phyloP scores from a whole-genome alignment of 1,284 basidiomycete species.

The Trametes versicolor region DNA sequence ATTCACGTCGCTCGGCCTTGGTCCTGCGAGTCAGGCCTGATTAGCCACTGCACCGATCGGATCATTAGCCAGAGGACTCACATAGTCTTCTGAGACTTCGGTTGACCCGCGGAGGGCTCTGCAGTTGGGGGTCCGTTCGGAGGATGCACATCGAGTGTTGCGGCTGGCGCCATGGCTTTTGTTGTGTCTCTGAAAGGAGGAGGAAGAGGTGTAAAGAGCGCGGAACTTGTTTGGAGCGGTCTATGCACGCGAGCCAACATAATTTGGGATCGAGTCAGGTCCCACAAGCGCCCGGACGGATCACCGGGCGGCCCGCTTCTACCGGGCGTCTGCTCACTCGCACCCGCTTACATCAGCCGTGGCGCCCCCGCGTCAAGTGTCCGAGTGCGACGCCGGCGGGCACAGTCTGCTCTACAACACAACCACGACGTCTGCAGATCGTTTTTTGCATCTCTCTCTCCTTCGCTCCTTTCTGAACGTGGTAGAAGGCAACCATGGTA shows the following conservation, averaged over 20 bases:
- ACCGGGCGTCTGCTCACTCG: not conserved
- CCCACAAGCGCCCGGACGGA: conserved; percentile 5
- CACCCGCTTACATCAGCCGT: conserved; percentile 24
- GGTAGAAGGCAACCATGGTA: conserved; percentile 31
- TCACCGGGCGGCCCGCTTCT: conserved; percentile 16
- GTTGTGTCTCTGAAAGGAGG: conserved; percentile 3
- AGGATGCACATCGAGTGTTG: conserved; percentile 41
- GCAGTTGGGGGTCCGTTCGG: conserved; percentile 35
- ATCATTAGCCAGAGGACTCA: conserved; percentile 27
- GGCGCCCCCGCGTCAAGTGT: conserved; percentile 20
- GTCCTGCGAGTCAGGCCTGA: conserved; percentile 56
- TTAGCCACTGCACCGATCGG: conserved; percentile 9
- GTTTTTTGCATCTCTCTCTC: conserved; percentile 5
- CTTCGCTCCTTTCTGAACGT: not conserved
- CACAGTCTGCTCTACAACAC: conserved; percentile 1
- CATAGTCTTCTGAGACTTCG: conserved; percentile 60
- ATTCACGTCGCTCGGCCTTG: conserved; percentile 81
- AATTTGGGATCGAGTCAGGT: conserved; percentile 40
- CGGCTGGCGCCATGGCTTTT: conserved; percentile 39
- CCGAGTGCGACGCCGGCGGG: not conserved
- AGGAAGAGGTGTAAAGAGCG: conserved; percentile 21
- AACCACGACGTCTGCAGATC: conserved; percentile 9
- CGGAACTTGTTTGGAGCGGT: conserved; percentile 20
- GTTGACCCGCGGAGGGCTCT: conserved; percentile 39
- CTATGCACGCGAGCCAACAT: conserved; percentile 20